A percentile compares a stretch with the other conserved stretches of the same genome.
phyloP scores from a whole-genome alignment of 352 stramenopile genomes.

The Phytophthora kernoviae region DNA sequence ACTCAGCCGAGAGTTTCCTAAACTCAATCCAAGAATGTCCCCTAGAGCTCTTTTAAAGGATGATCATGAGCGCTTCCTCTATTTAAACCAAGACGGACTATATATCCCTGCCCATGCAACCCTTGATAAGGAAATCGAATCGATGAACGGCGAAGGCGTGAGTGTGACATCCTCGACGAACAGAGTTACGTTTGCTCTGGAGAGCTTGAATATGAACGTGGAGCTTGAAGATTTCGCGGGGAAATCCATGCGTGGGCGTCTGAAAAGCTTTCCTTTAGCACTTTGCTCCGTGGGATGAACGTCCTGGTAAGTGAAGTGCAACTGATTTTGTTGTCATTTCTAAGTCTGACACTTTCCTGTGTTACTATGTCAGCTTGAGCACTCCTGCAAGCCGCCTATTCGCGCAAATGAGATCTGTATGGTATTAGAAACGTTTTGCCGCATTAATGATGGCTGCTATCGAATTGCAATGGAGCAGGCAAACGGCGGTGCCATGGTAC shows the following conservation, averaged over 20 bases:
- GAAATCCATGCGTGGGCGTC: conserved; percentile 44
- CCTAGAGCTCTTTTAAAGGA: conserved; percentile 47
- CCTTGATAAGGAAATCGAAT: conserved; percentile 69
- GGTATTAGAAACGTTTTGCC: conserved; percentile 72
- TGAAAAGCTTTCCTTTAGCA: conserved; percentile 64
- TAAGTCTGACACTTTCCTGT: not conserved
- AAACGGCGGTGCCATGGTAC: conserved; percentile 43
- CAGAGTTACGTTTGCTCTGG: conserved; percentile 68
- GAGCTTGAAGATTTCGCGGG: conserved; percentile 61
- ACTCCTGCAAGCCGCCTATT: conserved; percentile 68
- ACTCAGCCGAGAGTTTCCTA: conserved; percentile 66
- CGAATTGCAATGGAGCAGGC: conserved; percentile 55
- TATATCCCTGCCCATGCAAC: conserved; percentile 57
- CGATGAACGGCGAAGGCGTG: conserved; percentile 47
- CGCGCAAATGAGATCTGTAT: conserved; percentile 67
- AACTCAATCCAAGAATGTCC: conserved; percentile 69
- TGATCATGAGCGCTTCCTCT: conserved; percentile 55
- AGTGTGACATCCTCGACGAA: conserved; percentile 54
- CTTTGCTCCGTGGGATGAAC: conserved; percentile 57
- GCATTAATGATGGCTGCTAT: conserved; percentile 78
- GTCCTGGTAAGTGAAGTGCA: conserved; percentile 54
- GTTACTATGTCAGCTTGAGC: conserved; percentile 46
- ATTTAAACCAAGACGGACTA: conserved; percentile 69
- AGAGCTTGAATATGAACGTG: conserved; percentile 79
- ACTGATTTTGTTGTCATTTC: conserved; percentile 1